A percentile compares a stretch with the other conserved stretches of the same genome.
These are phyloP conservation scores for Fusarium chaquense DNA, from an alignment of 2,329 filamentous ascomycete species.

Conservation along the genomic window DNA sequence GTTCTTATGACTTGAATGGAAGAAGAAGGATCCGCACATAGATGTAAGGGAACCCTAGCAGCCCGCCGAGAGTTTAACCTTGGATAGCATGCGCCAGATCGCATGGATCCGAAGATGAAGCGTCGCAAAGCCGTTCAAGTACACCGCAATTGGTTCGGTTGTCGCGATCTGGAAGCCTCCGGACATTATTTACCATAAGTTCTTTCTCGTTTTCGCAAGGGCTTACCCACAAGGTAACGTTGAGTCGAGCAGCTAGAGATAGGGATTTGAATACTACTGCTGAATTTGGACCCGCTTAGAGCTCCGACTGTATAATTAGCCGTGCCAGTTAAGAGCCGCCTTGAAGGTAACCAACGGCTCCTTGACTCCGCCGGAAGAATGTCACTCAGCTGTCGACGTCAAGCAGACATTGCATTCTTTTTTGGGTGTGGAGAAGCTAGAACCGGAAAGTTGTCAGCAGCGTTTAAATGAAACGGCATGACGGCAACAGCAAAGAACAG, in stretches of 20 bases:
- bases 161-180: conserved; percentile 30
- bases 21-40: conserved; percentile 28
- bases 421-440: conserved; percentile 33
- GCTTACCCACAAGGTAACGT: conserved; percentile 24
- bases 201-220: conserved; percentile 26
- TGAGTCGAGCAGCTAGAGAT: conserved; percentile 13
- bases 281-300: conserved; percentile 40
- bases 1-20: conserved; percentile 36
- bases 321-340: conserved; percentile 47
- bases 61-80: conserved; percentile 14
- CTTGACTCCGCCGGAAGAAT: conserved; percentile 43
- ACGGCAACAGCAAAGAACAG: conserved; percentile 3
- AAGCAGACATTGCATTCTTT: conserved; percentile 16
- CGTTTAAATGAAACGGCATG: neutral
- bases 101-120: conserved; percentile 25
- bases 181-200: conserved; percentile 4
- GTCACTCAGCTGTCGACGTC: conserved; percentile 22
- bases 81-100: conserved; percentile 17
- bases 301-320: conserved; percentile 41
- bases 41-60: conserved; percentile 29
- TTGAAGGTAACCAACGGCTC: conserved; percentile 31
- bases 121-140: conserved; percentile 24
- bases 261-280: conserved; percentile 30
- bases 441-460: conserved; percentile 38
- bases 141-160: conserved; percentile 44